Evolutionary conservation across 306 rosid species (phyloP).

Genomic region (Herpetospermum pedunculosum): DNA sequence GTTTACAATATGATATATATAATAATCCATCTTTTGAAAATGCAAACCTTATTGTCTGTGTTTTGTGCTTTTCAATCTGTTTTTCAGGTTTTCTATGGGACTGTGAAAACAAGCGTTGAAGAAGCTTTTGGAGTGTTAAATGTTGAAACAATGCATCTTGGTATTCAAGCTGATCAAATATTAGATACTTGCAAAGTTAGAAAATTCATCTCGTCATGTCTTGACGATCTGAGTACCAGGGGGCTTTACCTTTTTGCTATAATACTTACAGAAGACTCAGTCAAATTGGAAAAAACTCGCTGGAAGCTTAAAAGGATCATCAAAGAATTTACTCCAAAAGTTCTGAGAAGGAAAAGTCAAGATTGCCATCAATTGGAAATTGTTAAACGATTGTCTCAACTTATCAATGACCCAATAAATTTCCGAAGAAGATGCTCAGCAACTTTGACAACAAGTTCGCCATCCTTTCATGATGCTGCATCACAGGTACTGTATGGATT

Average conservation of each 20-base stretch:
- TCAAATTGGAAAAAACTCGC: constrained; percentile 43
- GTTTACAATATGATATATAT: not conserved
- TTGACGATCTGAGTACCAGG: constrained; percentile 51
- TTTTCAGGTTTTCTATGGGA: constrained; percentile 60
- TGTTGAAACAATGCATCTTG: constrained; percentile 19
- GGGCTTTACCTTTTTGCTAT: constrained; percentile 51
- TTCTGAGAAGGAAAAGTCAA: constrained; percentile 18
- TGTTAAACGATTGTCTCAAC: constrained; percentile 25
- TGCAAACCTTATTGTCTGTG: not conserved
- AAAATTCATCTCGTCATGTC: constrained; percentile 25
- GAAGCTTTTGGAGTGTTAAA: constrained; percentile 33
- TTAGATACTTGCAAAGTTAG: constrained; percentile 14
- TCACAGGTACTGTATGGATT: constrained; percentile 31
- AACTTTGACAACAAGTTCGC: constrained; percentile 18
- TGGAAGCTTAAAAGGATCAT: constrained; percentile 45
- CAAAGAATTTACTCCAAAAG: constrained; percentile 29
- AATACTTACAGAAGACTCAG: constrained; percentile 32
- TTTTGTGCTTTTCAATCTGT: not conserved
- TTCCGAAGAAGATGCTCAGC: constrained; percentile 24
- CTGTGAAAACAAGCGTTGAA: constrained; percentile 39
- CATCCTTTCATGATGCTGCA: constrained; percentile 24
- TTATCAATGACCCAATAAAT: constrained; percentile 41
- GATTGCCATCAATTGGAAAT: constrained; percentile 18
- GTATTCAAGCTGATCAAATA: constrained; percentile 23
- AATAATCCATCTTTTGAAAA: not conserved